Evolutionary conservation across 257 asterid species (phyloP).

Genomic region (Buddleja alternifolia): DNA sequence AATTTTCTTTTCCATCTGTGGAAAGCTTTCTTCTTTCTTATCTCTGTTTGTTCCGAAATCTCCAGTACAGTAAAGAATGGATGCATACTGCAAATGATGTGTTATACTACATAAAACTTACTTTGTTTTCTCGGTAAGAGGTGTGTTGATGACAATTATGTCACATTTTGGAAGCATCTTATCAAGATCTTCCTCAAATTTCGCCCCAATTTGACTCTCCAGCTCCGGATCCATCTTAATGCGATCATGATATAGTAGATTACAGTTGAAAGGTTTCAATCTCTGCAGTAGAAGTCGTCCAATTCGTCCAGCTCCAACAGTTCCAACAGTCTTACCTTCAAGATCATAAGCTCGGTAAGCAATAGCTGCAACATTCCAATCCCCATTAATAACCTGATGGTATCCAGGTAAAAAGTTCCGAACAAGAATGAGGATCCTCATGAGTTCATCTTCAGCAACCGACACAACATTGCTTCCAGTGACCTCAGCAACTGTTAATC

Average conservation of each 20-base stretch:
- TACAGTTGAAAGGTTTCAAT: constrained; percentile 90
- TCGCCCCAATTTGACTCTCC: constrained; percentile 83
- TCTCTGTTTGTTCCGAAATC: no score
- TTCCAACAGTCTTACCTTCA: constrained; percentile 99
- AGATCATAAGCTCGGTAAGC: constrained; percentile 92
- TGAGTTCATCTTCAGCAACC: constrained; percentile 97
- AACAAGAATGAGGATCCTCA: constrained; percentile 94
- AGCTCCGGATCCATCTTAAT: constrained; percentile 69
- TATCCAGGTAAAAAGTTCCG: constrained; percentile 89
- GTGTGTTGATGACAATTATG: constrained; percentile 80
- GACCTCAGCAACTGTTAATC: constrained; percentile 96
- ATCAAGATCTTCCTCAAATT: constrained; percentile 87
- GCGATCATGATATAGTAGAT: constrained; percentile 89
- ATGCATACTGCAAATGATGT: no score
- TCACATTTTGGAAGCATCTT: constrained; percentile 95
- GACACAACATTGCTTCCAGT: constrained; percentile 95
- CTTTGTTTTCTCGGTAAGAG: constrained; percentile 95
- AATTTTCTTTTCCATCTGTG: no score
- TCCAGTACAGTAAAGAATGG: no score
- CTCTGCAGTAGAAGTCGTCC: constrained; percentile 89
- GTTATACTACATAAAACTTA: constrained; percentile 29
- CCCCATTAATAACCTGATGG: constrained; percentile 86
- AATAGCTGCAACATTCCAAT: constrained; percentile 93
- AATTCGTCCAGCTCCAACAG: constrained; percentile 96
- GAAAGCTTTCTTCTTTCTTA: no score